Evolutionary conservation across 2,329 filamentous ascomycete genomes (phyloP), one percentile per base, ranked within the genome.

Genomic region (Diaporthe helianthi): DNA sequence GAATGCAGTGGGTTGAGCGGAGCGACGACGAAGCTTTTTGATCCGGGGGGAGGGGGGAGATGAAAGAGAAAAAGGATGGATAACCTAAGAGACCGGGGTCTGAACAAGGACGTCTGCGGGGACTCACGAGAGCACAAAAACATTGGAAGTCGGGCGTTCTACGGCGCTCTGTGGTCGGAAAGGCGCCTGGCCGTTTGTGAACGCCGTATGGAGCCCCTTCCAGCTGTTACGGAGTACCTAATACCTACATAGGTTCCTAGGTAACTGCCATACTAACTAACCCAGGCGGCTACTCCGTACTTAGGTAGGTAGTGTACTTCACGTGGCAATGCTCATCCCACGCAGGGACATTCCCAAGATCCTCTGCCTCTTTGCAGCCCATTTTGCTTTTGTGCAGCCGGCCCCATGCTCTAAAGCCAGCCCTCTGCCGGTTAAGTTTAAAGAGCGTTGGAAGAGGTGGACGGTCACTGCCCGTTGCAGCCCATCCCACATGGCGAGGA

Each of bases 31-130:
- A 63, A 63, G 58, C 44, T 36, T 29, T 63, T 63, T 63, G 58
- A 63, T 24, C 58, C 49, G 29, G 58, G 58, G 41, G 19, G 29
- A 29, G 44, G 58, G 44, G 58, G 58, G 13, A 49, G 58, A 31
- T 49, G 44, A 49, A 61, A 63, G 44, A 63, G 49, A 46, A 63
- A 60, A 63, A 63, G 41, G 53, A 63, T 22, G 58, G 58, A 13
- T 44, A 63, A 63, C 58, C 44, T 49, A 63, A 63, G 58, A 49
- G 58, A 31, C 58, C 15, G 44, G 58, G 58, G 44, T 63, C 58
- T 47, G 44, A 47, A 63, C 58, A 63, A 63, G 58, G n/a, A 47
- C 58, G 15, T 26, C 44, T 49, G 44, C 58, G 58, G 58, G 58
- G 58, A 41, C 29, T 63, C 58, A 61, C 41, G 58, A 61, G 54